Conservation (phyloP, 2,329 filamentous ascomycete species). For the Arthrinium puccinioides region DNA sequence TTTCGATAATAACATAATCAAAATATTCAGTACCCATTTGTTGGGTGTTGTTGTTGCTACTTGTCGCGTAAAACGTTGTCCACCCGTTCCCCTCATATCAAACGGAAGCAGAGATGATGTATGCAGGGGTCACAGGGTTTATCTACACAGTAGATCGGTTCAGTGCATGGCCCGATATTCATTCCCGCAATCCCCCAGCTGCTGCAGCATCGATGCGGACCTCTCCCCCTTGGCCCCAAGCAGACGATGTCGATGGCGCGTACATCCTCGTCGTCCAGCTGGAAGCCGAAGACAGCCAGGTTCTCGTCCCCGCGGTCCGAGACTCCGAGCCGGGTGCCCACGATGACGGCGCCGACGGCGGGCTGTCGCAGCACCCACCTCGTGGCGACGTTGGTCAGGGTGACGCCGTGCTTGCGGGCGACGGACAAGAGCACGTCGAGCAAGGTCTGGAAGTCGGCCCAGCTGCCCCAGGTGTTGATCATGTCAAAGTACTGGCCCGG, state of each 20-base stretch:
- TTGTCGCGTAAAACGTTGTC: too few relatives aligned
- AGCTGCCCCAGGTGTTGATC: conserved; percentile 21
- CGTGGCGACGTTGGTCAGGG: conserved; percentile 21
- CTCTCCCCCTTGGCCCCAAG: conserved; percentile 10
- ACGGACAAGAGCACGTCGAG: conserved; percentile 14
- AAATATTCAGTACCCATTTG: too few relatives aligned
- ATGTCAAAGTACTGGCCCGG: conserved; percentile 25
- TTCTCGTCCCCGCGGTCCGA: conserved; percentile 20
- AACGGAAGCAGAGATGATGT: too few relatives aligned
- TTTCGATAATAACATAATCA: too few relatives aligned
- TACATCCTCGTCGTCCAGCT: conserved; percentile 16
- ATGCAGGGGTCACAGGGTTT: too few relatives aligned
- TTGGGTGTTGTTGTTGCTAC: too few relatives aligned
- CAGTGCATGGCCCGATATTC: too few relatives aligned
- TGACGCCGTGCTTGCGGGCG: conserved; percentile 19
- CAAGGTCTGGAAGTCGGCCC: conserved; percentile 21
- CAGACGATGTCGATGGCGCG: conserved; percentile 14
- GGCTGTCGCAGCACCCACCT: conserved; percentile 26
- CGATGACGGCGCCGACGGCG: conserved; percentile 25
- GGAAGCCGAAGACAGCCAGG: conserved; percentile 16
- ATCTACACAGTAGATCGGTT: too few relatives aligned
- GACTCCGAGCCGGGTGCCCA: conserved; percentile 23
- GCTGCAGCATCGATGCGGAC: conserved; percentile 15
- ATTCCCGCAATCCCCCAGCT: conserved; percentile 24
- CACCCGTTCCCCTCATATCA: too few relatives aligned